phyloP scores from a whole-genome alignment of 2,329 filamentous ascomycete genomes.

The Pseudopyricularia cyperi region DNA sequence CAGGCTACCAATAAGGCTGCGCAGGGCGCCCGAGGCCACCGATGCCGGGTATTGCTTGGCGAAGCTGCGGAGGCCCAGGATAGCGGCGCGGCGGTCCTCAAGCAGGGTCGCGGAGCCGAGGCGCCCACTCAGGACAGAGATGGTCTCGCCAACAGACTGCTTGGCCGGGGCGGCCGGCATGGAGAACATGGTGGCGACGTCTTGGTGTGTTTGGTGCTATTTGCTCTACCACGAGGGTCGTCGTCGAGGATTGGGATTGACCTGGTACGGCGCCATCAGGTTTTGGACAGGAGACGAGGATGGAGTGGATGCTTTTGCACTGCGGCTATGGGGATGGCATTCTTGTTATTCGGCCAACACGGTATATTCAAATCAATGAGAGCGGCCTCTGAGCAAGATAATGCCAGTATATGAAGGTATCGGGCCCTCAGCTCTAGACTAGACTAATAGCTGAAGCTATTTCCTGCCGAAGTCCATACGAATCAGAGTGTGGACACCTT shows the following conservation, averaged over 20 bases:
- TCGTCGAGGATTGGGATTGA: not conserved
- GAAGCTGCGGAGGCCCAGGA: slow-evolving; percentile 86
- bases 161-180: slow-evolving; percentile 69
- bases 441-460: too few relatives aligned
- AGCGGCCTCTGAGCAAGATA: too few relatives aligned
- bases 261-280: not conserved
- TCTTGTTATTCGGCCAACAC: not conserved
- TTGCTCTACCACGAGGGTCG: not conserved
- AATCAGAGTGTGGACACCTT: not conserved
- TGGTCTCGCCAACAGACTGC: slow-evolving; percentile 92
- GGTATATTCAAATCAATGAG: too few relatives aligned
- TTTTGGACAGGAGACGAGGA: not conserved
- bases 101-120: slow-evolving; percentile 81
- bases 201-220: not conserved
- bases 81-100: slow-evolving; percentile 87
- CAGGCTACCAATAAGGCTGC: slow-evolving; percentile 74
- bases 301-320: not conserved
- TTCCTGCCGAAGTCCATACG: not conserved
- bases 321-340: not conserved
- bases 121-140: slow-evolving; percentile 76
- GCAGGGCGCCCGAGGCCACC: slow-evolving; percentile 83
- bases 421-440: too few relatives aligned
- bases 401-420: too few relatives aligned
- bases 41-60: slow-evolving; percentile 94
- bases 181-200: slow-evolving; percentile 41